These are phyloP conservation scores for Naganishia albida DNA, from an alignment of 1,284 basidiomycete genomes.

Conservation along the genomic window DNA sequence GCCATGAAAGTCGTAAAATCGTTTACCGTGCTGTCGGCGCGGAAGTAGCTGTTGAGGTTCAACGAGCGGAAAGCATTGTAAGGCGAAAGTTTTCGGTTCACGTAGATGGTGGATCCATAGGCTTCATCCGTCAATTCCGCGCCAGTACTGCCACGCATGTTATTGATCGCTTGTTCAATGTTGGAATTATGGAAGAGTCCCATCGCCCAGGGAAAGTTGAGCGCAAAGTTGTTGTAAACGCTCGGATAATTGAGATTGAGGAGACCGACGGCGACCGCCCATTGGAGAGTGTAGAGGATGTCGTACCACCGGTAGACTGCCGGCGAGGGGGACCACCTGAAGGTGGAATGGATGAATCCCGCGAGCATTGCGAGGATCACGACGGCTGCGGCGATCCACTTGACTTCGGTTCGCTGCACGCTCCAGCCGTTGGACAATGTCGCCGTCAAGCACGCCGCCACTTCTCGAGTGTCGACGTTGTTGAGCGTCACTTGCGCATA, in stretches of 20 bases:
- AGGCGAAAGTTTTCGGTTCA: conserved; percentile 75
- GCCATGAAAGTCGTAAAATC: conserved; percentile 33
- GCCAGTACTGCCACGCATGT: conserved; percentile 78
- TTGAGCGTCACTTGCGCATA: conserved; percentile 78
- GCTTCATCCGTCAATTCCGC: conserved; percentile 68
- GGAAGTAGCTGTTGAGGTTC: conserved; percentile 25
- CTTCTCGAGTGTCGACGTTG: conserved; percentile 65
- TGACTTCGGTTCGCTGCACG: conserved; percentile 69
- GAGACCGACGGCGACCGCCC: conserved; percentile 72
- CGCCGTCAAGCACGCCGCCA: conserved; percentile 86
- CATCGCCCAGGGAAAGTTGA: conserved; percentile 87
- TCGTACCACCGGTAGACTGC: conserved; percentile 69
- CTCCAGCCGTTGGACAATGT: conserved; percentile 91
- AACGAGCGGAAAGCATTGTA: conserved; percentile 59
- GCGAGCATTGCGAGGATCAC: conserved; percentile 68
- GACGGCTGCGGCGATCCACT: conserved; percentile 73
- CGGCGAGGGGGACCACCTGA: conserved; percentile 52
- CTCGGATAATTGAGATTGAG: conserved; percentile 84
- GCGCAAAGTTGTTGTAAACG: conserved; percentile 73
- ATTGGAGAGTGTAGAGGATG: conserved; percentile 77
- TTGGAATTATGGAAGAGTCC: conserved; percentile 70
- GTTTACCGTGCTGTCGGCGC: conserved; percentile 54
- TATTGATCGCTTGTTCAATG: conserved; percentile 76
- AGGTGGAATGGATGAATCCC: conserved; percentile 66
- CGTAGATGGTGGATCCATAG: conserved; percentile 62